Evolutionary conservation across 768 basidiomycete genomes (phyloP), one percentile per base, ranked within the genome.

Genomic region (Suillus subluteus): DNA sequence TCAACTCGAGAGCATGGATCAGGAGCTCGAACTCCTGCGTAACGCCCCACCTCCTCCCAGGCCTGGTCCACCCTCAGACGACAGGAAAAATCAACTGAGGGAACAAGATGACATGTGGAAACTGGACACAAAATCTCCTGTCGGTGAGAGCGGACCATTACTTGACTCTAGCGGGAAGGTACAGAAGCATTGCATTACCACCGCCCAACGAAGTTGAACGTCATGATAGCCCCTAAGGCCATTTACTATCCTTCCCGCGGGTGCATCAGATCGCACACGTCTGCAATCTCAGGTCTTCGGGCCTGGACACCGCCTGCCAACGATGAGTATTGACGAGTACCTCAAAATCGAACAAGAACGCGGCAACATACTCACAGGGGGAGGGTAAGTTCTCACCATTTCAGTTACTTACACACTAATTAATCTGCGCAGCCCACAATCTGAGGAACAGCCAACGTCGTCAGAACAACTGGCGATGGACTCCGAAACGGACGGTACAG

Each of bases 271-370:
- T 70, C 88, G 96, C 66, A 83, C 89, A 50, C 85, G 88, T 32
- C 74, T 98, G 7, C 90, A 90, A 73, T 79, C 85, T 2, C 88
- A 92, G 72, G 96, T 99, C 4, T 99, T 98, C 79, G 86, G 89
- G 18, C 87, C 94, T 16, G 87, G 86, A 13, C 88, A 98, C 73
- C 87, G 90, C 52, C 80, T 99, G 40, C 98, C 98, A 6, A 96
- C 95, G 0, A 98, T 99, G 98, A 86, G 92, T 1, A 87, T 99
- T 65, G 97, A 99, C 71, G 93, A 99, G 77, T 98, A 96, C 74
- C 84, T 99, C 40, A 88, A 92, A 73, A 88, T 94, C 65, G 97
- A 99, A 73, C 82, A 82, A 58, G 83, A 88, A 73, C 81, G 92
- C 65, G 97, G 97, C 0, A 96, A 95, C 63, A 88, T 99, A 71